These are phyloP conservation scores for Phyllosticta paracitricarpa DNA, from an alignment of 2,329 filamentous ascomycete species.

Conservation along the genomic window DNA sequence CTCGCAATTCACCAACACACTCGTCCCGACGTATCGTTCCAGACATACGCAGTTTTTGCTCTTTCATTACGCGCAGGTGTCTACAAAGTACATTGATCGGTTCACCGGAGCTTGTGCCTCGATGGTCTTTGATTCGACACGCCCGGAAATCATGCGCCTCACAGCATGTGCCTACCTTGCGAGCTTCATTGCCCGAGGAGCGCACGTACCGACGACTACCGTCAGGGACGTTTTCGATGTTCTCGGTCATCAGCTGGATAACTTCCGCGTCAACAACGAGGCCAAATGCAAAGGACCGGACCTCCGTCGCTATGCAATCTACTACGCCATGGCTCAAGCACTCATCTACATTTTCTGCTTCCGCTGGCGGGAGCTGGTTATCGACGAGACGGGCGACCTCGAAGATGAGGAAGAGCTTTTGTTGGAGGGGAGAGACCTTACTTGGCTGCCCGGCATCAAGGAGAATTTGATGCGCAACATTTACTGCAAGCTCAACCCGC, in stretches of 20 bases:
- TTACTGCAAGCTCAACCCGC: slow-evolving; percentile 80
- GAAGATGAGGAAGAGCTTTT: slow-evolving; percentile 41
- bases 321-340: slow-evolving; percentile 83
- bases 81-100: slow-evolving; percentile 65
- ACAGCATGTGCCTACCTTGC: slow-evolving; percentile 86
- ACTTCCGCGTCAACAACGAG: slow-evolving; percentile 64
- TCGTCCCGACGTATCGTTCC: slow-evolving; percentile 83
- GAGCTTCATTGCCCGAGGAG: slow-evolving; percentile 86
- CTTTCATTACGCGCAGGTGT: slow-evolving; percentile 86
- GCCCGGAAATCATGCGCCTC: slow-evolving; percentile 63
- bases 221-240: slow-evolving; percentile 77
- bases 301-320: slow-evolving; percentile 69
- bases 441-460: slow-evolving; percentile 66
- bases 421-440: slow-evolving; percentile 61
- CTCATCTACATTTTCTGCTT: slow-evolving; percentile 96
- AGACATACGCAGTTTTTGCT: slow-evolving; percentile 91
- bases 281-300: slow-evolving; percentile 72
- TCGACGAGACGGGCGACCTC: slow-evolving; percentile 42
- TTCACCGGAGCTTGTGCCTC: slow-evolving; percentile 73
- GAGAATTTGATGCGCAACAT: slow-evolving; percentile 68
- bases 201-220: slow-evolving; percentile 63
- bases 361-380: slow-evolving; percentile 83
- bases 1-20: slow-evolving; percentile 75
- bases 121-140: slow-evolving; percentile 56
- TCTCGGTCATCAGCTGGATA: slow-evolving; percentile 66